A percentile compares a stretch with the other conserved stretches of the same genome.
Evolutionary conservation across 2,329 filamentous ascomycete genomes (phyloP).

Genomic region (Fusarium verticillioides): DNA sequence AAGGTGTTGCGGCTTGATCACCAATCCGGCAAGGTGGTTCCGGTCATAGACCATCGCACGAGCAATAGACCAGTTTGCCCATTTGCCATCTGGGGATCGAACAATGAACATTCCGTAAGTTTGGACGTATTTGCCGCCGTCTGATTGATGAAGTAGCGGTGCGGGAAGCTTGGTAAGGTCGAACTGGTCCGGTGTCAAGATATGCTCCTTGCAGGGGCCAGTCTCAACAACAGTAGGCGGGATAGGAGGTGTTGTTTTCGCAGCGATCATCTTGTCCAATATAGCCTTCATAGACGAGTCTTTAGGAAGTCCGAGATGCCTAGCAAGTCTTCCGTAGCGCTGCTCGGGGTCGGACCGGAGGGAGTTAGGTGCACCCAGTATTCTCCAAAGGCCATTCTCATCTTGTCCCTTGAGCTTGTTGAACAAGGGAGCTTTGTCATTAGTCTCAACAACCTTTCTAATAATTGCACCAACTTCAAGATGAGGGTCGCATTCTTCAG

Average conservation of each 20-base stretch:
- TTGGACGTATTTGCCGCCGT: slow-evolving; percentile 63
- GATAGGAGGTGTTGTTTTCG: slow-evolving; percentile 48
- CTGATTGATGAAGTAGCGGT: slow-evolving; percentile 55
- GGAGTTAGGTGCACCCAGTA: slow-evolving; percentile 58
- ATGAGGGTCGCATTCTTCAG: slow-evolving; percentile 55
- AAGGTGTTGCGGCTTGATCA: slow-evolving; percentile 59
- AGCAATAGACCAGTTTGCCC: slow-evolving; percentile 61
- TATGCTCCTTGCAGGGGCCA: slow-evolving; percentile 33
- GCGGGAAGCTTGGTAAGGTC: slow-evolving; percentile 54
- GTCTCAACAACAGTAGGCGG: slow-evolving; percentile 47
- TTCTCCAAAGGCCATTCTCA: slow-evolving; percentile 55
- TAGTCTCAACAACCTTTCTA: slow-evolving; percentile 56
- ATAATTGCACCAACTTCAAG: slow-evolving; percentile 61
- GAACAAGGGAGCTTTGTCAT: slow-evolving; percentile 61
- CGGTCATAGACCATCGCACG: slow-evolving; percentile 60
- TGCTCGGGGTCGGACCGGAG: slow-evolving; percentile 41
- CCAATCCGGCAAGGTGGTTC: slow-evolving; percentile 54
- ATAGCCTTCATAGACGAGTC: slow-evolving; percentile 48
- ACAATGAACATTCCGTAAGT: slow-evolving; percentile 59
- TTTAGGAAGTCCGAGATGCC: slow-evolving; percentile 53
- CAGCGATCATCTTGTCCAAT: slow-evolving; percentile 53
- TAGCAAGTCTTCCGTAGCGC: slow-evolving; percentile 55
- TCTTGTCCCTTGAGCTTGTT: slow-evolving; percentile 60
- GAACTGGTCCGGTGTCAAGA: slow-evolving; percentile 23
- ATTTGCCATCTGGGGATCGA: slow-evolving; percentile 57